A percentile compares a stretch with the other conserved stretches of the same genome.
Evolutionary conservation across 345 rosid species (phyloP).

Genomic region (Salix exigua): DNA sequence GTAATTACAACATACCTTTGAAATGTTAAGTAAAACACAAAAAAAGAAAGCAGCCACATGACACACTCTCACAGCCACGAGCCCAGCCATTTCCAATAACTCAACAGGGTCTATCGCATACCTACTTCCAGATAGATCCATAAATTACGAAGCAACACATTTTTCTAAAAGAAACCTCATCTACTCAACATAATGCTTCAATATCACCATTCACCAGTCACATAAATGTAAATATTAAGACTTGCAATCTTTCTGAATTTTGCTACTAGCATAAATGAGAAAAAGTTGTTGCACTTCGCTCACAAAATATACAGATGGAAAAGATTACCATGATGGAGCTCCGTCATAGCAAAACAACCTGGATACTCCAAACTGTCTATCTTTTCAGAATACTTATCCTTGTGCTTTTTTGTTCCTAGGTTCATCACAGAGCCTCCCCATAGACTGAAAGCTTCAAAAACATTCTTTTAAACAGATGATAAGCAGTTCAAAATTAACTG

Average conservation of each 20-base stretch:
- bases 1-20: background rate
- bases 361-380: conserved; percentile 80
- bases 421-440: conserved; percentile 98
- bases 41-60: background rate
- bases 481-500: background rate
- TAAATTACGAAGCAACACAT: background rate
- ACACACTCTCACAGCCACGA: background rate
- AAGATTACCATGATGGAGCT: conserved; percentile 85
- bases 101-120: background rate
- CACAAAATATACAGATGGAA: background rate
- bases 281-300: background rate
- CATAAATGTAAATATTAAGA: background rate
- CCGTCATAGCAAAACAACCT: conserved; percentile 99
- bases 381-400: conserved; percentile 78
- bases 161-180: background rate
- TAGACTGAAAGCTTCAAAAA: conserved; percentile 53
- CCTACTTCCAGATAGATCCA: background rate
- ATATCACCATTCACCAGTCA: background rate
- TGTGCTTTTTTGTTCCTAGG: conserved; percentile 93
- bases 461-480: background rate
- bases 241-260: background rate
- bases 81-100: background rate
- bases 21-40: background rate
- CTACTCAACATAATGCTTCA: background rate
- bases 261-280: background rate